Evolutionary conservation across 257 asterid species (phyloP), one percentile per base, ranked within the genome.

Genomic region (Ballota nigra): DNA sequence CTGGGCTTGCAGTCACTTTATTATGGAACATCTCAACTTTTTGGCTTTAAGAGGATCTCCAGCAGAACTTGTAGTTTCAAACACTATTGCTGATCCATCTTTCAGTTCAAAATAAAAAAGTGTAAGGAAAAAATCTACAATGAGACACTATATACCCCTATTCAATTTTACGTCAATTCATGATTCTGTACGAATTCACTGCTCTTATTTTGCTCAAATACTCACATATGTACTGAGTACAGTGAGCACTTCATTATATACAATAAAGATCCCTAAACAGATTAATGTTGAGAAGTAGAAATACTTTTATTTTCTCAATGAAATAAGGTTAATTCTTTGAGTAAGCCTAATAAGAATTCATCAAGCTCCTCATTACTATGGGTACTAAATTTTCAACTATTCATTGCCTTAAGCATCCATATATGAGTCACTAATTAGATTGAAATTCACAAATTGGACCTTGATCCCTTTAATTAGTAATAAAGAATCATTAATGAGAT

Each of bases 1-100:
- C 98, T 81, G 89, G 96, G 66, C 77, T 88, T 28, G 89, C 87
- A 22, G 86, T 90, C 63, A 92, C 81, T 69, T 88, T 96, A 51
- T 89, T 71, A 60, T 79, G 89, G 57, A 83, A 75, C 87, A 80
- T 88, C 69, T 83, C 85, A 72, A 85, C 85, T 78, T 85, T 76
- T 92, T 85, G 62, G 79, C 81, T 83, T 83, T 89, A 51, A 88
- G 81, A 20, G 77, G 86, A n/a, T 92, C 96, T 49, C 61, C 78
- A 55, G 79, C 92, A 15, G 92, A 60, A 75, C 73, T 40, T 38
- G 38, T 74, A 60, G 80, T 28, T 26, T 78, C 80, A 20, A 87
- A 51, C 5, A 40, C n/a, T n/a, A n/a, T n/a, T n/a, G n/a, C n/a
- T n/a, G n/a, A n/a, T n/a, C n/a, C n/a, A n/a, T n/a, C n/a, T n/a